phyloP scores from a whole-genome alignment of 169 alveolate genomes.

The Eimeria maxima region DNA sequence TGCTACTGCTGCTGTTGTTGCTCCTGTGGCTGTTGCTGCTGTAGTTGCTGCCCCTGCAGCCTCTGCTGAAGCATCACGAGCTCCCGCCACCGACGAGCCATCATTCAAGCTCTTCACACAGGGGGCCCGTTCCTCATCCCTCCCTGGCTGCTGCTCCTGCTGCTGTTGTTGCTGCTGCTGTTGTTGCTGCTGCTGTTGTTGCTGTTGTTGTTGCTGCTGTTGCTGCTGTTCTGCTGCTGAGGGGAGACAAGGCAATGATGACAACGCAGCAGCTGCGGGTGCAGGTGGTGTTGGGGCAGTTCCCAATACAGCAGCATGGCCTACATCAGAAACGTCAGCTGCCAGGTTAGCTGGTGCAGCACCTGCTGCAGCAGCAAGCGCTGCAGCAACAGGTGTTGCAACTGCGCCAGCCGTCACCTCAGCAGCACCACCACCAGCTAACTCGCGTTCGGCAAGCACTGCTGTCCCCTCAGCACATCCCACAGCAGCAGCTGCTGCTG shows the following conservation, averaged over 20 bases:
- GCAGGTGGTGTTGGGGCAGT: background rate
- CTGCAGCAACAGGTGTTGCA: background rate
- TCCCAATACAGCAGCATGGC: background rate
- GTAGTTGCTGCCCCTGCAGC: background rate
- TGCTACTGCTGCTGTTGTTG: constrained; percentile 6
- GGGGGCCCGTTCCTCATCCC: too few relatives aligned
- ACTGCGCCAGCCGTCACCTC: background rate
- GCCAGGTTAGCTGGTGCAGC: background rate
- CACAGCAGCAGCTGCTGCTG: background rate
- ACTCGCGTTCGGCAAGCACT: background rate
- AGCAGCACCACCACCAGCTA: background rate
- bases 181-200: background rate
- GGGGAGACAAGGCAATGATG: background rate
- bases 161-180: constrained; percentile 45
- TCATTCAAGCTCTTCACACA: too few relatives aligned
- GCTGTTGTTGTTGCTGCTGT: constrained; percentile 8
- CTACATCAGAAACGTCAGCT: background rate
- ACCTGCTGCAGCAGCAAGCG: background rate
- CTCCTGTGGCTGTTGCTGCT: constrained; percentile 19
- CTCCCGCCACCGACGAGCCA: too few relatives aligned
- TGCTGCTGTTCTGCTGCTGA: constrained; percentile 19
- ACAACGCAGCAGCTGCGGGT: background rate
- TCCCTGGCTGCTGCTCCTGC: too few relatives aligned
- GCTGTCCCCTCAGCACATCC: background rate
- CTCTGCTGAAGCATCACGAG: background rate